phyloP scores from a whole-genome alignment of 768 basidiomycete species.

The Macrocybe gigantea region DNA sequence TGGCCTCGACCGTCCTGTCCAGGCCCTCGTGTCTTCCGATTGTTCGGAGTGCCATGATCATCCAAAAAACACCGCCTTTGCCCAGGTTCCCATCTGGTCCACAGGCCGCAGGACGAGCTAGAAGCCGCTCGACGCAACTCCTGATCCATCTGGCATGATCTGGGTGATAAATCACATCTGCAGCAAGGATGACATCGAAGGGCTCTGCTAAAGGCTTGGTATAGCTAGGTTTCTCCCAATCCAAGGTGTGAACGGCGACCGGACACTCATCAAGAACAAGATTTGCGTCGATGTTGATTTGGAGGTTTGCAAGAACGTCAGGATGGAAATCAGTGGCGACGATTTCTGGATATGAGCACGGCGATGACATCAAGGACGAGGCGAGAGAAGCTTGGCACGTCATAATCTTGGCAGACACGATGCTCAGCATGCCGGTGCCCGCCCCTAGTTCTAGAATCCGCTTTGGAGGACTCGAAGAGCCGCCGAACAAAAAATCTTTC shows the following conservation, averaged over 20 bases:
- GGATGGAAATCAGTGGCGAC: slow-evolving; percentile 78
- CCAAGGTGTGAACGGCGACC: slow-evolving; percentile 40
- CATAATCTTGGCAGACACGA: slow-evolving; percentile 49
- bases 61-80: slow-evolving; percentile 55
- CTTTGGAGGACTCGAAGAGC: slow-evolving; percentile 14
- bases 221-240: slow-evolving; percentile 53
- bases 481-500: slow-evolving; percentile 27
- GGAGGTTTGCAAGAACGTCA: slow-evolving; percentile 66
- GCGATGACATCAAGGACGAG: too few species aligned
- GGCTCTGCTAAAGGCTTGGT: slow-evolving; percentile 27
- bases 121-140: slow-evolving; percentile 46
- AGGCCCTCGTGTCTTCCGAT: slow-evolving; percentile 60
- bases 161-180: slow-evolving; percentile 75
- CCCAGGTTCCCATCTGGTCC: background rate
- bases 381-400: slow-evolving; percentile 17
- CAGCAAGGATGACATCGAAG: slow-evolving; percentile 71
- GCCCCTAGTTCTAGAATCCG: slow-evolving; percentile 78
- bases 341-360: slow-evolving; percentile 22
- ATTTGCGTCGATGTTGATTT: slow-evolving; percentile 53
- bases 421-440: slow-evolving; percentile 80
- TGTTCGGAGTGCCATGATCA: slow-evolving; percentile 65
- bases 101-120: slow-evolving; percentile 25
- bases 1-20: slow-evolving; percentile 46
- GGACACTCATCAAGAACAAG: slow-evolving; percentile 12
- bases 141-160: slow-evolving; percentile 68